Conservation (phyloP, 495 filamentous ascomycete genomes). For the Podospora didyma region DNA sequence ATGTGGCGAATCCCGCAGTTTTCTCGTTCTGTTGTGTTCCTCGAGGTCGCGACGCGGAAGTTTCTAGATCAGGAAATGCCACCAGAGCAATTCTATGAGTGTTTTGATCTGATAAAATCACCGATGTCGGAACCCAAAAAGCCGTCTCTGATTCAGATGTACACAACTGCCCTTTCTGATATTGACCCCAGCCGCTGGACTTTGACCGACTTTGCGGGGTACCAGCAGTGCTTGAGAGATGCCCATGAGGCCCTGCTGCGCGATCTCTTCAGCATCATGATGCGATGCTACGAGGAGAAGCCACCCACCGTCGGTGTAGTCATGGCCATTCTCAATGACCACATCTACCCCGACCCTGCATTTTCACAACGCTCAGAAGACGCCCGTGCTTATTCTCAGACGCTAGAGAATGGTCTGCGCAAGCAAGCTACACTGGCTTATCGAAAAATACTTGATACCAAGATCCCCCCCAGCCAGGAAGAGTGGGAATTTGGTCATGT, state of each 20-base stretch:
- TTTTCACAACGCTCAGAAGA: conserved; percentile 70
- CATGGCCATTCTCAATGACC: conserved; percentile 77
- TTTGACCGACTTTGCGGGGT: conserved; percentile 67
- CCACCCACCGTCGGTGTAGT: conserved; percentile 71
- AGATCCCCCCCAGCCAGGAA: conserved; percentile 69
- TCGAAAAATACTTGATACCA: conserved; percentile 61
- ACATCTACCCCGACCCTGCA: conserved; percentile 72
- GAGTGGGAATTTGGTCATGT: conserved; percentile 85
- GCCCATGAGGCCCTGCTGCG: conserved; percentile 80
- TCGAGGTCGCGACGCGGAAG: conserved; percentile 81
- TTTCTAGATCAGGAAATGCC: conserved; percentile 82
- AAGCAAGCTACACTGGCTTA: conserved; percentile 72
- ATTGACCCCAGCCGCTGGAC: conserved; percentile 65
- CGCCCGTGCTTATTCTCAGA: conserved; percentile 59
- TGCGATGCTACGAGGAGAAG: conserved; percentile 86
- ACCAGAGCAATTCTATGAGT: conserved; percentile 73
- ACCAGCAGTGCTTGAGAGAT: conserved; percentile 68
- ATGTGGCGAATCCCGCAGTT: conserved; percentile 89
- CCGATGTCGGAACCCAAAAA: conserved; percentile 54
- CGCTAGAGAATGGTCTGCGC: conserved; percentile 68
- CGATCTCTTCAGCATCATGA: conserved; percentile 80
- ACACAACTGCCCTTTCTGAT: conserved; percentile 35
- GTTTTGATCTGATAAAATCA: conserved; percentile 78
- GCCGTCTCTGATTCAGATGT: conserved; percentile 38
- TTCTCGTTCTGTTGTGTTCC: conserved; percentile 72